Base-by-base conservation (phyloP, 2,329 filamentous ascomycete genomes). In the Talaromyces islandicus region DNA sequence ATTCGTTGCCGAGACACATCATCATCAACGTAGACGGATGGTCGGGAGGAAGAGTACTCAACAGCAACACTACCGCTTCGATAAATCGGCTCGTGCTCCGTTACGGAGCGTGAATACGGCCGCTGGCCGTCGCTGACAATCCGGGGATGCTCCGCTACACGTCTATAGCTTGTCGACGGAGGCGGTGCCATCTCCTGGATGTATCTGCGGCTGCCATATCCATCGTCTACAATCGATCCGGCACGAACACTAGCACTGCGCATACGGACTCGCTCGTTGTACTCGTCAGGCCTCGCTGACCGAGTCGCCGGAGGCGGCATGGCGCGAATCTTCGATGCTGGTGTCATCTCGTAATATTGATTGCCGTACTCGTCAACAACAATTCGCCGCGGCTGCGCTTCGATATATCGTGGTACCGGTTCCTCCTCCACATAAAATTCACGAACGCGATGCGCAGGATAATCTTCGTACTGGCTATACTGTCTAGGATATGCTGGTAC, bases 311-410 rank as follows among this genome's bases (percentile, higher is more conserved):
- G 65, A n/a, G 66, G 72, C 60, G 65, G 71, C 67, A 71, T 75
- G 32, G 66, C 64, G 65, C 68, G 71, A 58, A 71, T 56, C 57
- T 70, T 67, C 17, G 76, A 72, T 12, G 72, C 69, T 41, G 78
- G 71, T 6, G 82, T 74, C 48, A 80, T 79, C 64, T 85, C 84
- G 62, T 85, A 84, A 75, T 92, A 97, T 70, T 91, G 86, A 71
- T 90, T 90, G 46, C 92, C 92, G 73, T 87, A 90, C 63, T 90
- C 86, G 74, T 97, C 92, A 58, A 95, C 81, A 35, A 96, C 81
- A 64, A 96, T 88, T 63, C 88, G 85, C 52, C 83, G 77, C 19
- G 83, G 81, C 7, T 83, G 80, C 7, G 83, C 79, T 55, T 79
- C 79, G 76, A 83, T 80, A 57, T 72, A 67, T 43, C 77, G 79